Base-by-base conservation (phyloP, 805 yeast genomes). In the Zygosaccharomyces lentus region DNA sequence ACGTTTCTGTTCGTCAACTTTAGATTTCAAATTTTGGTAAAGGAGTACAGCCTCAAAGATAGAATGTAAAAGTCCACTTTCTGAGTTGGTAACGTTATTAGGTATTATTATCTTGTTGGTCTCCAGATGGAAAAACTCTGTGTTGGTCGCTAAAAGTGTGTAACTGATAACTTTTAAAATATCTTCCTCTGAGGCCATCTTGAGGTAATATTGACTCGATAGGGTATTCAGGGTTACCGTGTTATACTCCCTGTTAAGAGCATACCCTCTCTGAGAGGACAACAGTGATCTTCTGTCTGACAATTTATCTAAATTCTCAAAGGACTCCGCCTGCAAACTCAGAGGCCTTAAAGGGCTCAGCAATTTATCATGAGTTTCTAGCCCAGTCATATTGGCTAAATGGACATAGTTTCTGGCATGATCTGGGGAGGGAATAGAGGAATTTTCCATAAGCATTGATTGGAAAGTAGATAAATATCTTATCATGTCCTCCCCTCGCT, bases 11-110 rank as follows among this genome's bases (percentile, higher is more conserved):
- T 27, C 41, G 31, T 65, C 68, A 9, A 74, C 51, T 16, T 58
- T 54, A 12, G 42, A 46, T 4, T 61, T 63, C 29, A 87, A 63
- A 35, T 69, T 62, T 42, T 74, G 73, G 64, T 77, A 87, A 2
- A 88, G 65, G 27, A 89, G 64, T 0, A 87, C 91, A 1, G 88
- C 84, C 61, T 89, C 96, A 34, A 83, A 67, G 1, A 85, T 65
- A 23, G 72, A 62, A 46, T 74, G 78, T 26, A 87, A 61, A 23
- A 80, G 55, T 0, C 81, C 80, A 37, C 82, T 72, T 19, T 76
- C 69, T 5, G 88, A 76, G 49, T 74, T 75, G 21, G 81, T 76
- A 12, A 84, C 62, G 35, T 71, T 69, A 1, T 62, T 50, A 1
- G 93, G 90, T 3, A 85, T 57, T 5, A 52, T 56, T 6, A 69